Conservation (phyloP, 1,284 basidiomycete genomes). For the Microbotryum lychnidis-dioicae region DNA sequence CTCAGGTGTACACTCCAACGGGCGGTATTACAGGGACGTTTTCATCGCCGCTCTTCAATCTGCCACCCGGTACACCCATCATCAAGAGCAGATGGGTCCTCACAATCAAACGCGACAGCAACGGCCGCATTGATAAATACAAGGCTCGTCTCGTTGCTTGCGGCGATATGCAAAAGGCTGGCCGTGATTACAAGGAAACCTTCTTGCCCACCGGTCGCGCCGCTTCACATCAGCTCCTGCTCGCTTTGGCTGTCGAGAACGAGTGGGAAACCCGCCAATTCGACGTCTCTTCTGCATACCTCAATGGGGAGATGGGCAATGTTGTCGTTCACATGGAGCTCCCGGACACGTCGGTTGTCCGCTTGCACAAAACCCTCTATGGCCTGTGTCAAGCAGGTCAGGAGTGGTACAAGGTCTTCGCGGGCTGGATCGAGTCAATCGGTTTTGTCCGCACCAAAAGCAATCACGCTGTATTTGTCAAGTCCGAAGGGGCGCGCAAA, state of each 20-base stretch:
- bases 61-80: background rate
- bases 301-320: constrained; percentile 15
- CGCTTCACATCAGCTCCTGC: constrained; percentile 39
- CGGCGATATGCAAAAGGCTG: constrained; percentile 38
- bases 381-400: constrained; percentile 18
- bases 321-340: constrained; percentile 3
- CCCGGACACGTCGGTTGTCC: constrained; percentile 1
- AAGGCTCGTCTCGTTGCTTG: constrained; percentile 37
- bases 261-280: constrained; percentile 7
- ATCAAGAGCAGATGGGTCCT: constrained; percentile 17
- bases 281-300: constrained; percentile 21
- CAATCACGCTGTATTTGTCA: constrained; percentile 1
- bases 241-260: constrained; percentile 9
- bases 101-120: constrained; percentile 19
- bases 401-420: constrained; percentile 15
- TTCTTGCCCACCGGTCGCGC: constrained; percentile 44
- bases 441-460: background rate
- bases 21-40: too few species aligned
- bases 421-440: constrained; percentile 1
- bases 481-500: background rate
- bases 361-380: constrained; percentile 13
- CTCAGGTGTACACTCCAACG: too few species aligned
- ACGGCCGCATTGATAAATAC: constrained; percentile 33
- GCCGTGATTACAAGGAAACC: constrained; percentile 44
- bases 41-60: constrained; percentile 3